Evolutionary conservation across 2,329 filamentous ascomycete species (phyloP), one percentile per base, ranked within the genome.

Genomic region (Fusarium burgessii): DNA sequence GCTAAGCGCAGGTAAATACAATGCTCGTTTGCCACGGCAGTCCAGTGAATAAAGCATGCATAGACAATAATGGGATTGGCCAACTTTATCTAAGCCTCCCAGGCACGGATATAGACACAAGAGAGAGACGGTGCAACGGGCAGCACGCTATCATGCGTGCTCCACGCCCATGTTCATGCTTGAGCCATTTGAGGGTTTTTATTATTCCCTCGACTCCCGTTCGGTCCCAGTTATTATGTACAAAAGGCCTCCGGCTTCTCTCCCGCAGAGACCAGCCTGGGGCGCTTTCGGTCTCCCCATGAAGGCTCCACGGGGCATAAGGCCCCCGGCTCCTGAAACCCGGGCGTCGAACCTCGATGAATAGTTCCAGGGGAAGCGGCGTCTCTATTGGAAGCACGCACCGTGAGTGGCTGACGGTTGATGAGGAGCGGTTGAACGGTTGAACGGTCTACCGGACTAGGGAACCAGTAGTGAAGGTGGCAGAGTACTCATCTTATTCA

Each of bases 121-220:
- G 15, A 15, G n/a, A 41, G 32, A n/a, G n/a, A 45, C 32, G 51
- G 15, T 45, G 27, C 41, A 25, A 36, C n/a, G 9, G 43, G 27
- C 33, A 50, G 33, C 58, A 51, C 47, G 9, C 36, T 61, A 60
- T 46, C 42, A 68, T 68, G 32, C 60, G 38, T 38, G 59, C 45
- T 60, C 54, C 54, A 63, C 41, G 56, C 56, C 56, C 57, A 63
- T 54, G 62, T 52, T 63, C 46, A 35, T 64, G 46, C 42, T 52
- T 50, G 64, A 70, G 52, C 69, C 65, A 70, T 56, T 72, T 72
- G 65, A 68, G 57, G 69, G 60, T 43, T 58, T 72, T 71, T 60
- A 45, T 61, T 56, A 35, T 51, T 51, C 47, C 41, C 58, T 41
- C 58, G 46, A 58, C 20, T 66, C 49, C n/a, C n/a, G 15, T 40